phyloP scores from a whole-genome alignment of 169 alveolate species.

The Plasmodium gallinaceum region DNA sequence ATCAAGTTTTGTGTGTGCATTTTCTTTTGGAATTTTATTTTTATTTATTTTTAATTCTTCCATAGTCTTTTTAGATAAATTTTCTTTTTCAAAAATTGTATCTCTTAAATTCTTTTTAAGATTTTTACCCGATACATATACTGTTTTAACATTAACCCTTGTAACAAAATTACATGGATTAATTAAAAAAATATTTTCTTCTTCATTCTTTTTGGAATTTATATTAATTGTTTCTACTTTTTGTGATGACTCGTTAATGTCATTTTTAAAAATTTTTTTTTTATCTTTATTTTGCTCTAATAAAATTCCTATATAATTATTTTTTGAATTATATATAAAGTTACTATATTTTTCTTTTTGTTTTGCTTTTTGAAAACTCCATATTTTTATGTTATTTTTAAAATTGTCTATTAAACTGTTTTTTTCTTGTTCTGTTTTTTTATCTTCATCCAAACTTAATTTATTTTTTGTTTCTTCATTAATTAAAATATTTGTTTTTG shows the following conservation, averaged over 20 bases:
- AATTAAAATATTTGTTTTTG: background rate
- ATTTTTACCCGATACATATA: constrained; percentile 30
- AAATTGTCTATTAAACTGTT: background rate
- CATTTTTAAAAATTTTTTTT: background rate
- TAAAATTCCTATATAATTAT: constrained; percentile 69
- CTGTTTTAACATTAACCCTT: constrained; percentile 54
- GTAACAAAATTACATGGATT: constrained; percentile 77
- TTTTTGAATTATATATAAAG: constrained; percentile 63
- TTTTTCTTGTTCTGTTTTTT: background rate
- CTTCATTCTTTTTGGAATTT: background rate
- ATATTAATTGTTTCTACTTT: background rate
- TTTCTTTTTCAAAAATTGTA: constrained; percentile 18
- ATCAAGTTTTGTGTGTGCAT: background rate
- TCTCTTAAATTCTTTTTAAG: constrained; percentile 5
- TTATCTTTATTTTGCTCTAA: constrained; percentile 26
- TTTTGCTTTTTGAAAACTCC: constrained; percentile 53
- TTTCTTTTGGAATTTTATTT: background rate
- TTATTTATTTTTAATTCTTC: background rate
- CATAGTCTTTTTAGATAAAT: constrained; percentile 6
- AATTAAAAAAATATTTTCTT: constrained; percentile 16
- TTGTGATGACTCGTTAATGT: background rate
- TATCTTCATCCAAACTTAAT: background rate
- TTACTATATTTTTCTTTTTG: constrained; percentile 32
- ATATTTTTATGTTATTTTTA: constrained; percentile 25
- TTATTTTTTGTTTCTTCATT: background rate